Percentiles rank a stretch among this genome's conserved stretches.
Conservation (phyloP, 129 eudicot genomes). For the Kitagawia praeruptora region DNA sequence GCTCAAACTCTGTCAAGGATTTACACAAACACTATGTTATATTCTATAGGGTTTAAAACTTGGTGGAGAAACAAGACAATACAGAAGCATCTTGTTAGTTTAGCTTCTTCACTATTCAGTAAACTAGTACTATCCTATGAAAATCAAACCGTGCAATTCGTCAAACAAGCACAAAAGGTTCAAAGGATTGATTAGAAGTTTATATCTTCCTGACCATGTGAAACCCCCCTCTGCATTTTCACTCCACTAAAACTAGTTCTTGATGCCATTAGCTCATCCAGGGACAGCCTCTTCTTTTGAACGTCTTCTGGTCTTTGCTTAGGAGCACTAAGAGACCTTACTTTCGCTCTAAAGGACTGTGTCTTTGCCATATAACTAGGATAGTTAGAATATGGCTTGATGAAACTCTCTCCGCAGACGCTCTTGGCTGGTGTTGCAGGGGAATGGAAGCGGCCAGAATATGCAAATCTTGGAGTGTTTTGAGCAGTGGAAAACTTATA, state of each 20-base stretch:
- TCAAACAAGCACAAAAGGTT: slow-evolving; percentile 19
- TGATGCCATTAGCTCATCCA: slow-evolving; percentile 73
- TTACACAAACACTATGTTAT: slow-evolving; percentile 35
- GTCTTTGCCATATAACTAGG: slow-evolving; percentile 88
- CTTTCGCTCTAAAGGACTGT: slow-evolving; percentile 71
- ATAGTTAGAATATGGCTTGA: slow-evolving; percentile 50
- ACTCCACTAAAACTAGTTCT: slow-evolving; percentile 79
- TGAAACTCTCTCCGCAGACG: slow-evolving; percentile 68
- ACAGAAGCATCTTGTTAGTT: slow-evolving; percentile 25
- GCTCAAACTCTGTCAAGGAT: slow-evolving; percentile 22
- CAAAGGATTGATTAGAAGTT: neutral
- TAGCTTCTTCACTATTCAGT: slow-evolving; percentile 25
- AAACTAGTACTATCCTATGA: neutral
- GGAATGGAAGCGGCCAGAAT: slow-evolving; percentile 29
- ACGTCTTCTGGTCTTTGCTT: slow-evolving; percentile 72
- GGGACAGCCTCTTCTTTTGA: slow-evolving; percentile 59
- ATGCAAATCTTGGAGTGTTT: slow-evolving; percentile 62
- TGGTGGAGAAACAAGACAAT: slow-evolving; percentile 9
- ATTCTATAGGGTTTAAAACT: slow-evolving; percentile 13
- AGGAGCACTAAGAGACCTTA: slow-evolving; percentile 85
- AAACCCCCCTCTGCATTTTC: slow-evolving; percentile 62
- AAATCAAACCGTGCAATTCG: neutral
- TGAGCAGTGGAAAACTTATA: slow-evolving; percentile 59
- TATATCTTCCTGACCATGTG: slow-evolving; percentile 50
- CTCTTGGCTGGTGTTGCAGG: slow-evolving; percentile 77